Evolutionary conservation across 2,329 filamentous ascomycete species (phyloP), one percentile per base, ranked within the genome.

Genomic region (Diaporthe sp.): DNA sequence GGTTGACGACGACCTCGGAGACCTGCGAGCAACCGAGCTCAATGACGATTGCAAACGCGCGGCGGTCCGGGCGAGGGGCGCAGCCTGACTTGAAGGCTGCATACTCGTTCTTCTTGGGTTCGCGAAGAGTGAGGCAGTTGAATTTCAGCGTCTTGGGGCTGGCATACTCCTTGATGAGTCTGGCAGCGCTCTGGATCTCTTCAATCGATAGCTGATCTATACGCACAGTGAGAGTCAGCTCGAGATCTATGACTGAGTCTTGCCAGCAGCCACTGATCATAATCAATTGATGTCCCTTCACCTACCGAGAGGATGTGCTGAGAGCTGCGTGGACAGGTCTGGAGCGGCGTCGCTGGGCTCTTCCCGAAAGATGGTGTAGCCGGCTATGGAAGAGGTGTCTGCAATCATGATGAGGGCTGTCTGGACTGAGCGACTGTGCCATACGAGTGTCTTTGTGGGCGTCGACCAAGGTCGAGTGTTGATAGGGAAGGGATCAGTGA

Each of bases 51-150:
- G 86, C 85, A 53, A 89, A 88, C 17, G 86, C 87, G 17, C 85
- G 85, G 25, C 90, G 91, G 71, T 86, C 86, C 4, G 83, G 83
- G 4, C 88, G 87, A 2, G 89, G 84, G 4, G 87, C 84, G 55
- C 82, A 82, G 37, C 89, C 87, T 42, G 84, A 84, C 74, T 91
- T 88, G 51, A 91, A 92, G 70, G 92, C 91, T 25, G 91, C 84
- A 81, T 92, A 93, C n/a, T 88, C 77, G 88, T 86, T 78, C 85
- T 94, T 94, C 53, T 87, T 85, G 4, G 92, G 92, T 80, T 94
- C 92, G 71, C 92, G 88, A 4, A 94, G 85, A 31, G 91, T 94
- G 70, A 95, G 89, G 78, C 89, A 90, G 84, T 94, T 94, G 87
- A 86, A 86, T 78, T 86, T 86, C 68, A 85, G 71, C 15, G 79